These are phyloP conservation scores for Solanum pennellii DNA, from an alignment of 257 asterid species.

Conservation along the genomic window DNA sequence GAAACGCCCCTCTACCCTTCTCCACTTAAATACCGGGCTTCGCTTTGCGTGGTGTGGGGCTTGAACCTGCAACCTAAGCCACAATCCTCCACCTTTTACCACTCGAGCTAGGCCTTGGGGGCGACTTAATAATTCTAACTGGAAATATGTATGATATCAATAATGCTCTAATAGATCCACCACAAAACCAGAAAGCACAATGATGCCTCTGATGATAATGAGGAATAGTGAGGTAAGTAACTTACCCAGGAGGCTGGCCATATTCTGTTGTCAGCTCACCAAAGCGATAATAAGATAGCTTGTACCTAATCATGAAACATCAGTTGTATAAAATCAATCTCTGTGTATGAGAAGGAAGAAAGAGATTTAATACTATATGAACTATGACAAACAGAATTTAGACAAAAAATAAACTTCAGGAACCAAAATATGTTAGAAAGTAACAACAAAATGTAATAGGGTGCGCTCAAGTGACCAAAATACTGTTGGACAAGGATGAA, in stretches of 20 bases:
- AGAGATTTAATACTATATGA: not conserved
- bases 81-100: no score
- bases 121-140: not conserved
- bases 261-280: slow-evolving; percentile 95
- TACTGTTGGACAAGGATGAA: not conserved
- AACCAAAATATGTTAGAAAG: not conserved
- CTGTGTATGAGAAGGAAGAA: not conserved
- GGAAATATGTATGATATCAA: not conserved
- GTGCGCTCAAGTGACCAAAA: not conserved
- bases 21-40: no score
- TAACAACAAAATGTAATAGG: not conserved
- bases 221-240: not conserved
- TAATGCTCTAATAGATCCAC: not conserved
- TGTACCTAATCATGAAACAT: slow-evolving; percentile 56
- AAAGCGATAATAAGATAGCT: slow-evolving; percentile 86
- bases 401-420: not conserved
- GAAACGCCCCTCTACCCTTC: no score
- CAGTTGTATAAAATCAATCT: not conserved
- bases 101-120: no score
- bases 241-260: slow-evolving; percentile 97
- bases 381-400: not conserved
- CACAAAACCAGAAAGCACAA: not conserved
- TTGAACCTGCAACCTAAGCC: no score
- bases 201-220: not conserved
- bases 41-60: no score